Evolutionary conservation across 1,284 basidiomycete species (phyloP), one percentile per base, ranked within the genome.

Genomic region (Sanghuangporus weigelae): DNA sequence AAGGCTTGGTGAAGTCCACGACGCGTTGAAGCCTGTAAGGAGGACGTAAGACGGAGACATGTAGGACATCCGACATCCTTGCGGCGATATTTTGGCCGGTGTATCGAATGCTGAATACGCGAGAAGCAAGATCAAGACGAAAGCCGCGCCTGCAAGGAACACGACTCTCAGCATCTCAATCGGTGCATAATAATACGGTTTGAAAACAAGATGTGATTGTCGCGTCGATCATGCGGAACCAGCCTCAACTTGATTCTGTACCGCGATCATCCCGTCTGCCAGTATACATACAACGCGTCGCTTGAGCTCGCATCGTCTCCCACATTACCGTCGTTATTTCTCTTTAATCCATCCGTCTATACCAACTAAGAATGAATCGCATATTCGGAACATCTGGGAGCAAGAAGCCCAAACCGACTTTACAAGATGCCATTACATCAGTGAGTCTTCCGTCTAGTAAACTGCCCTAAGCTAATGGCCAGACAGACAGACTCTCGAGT

Each of bases 41-140:
- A 89, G 81, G 46, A 92, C 76, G 74, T 98, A 99, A 5, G 90
- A 90, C 0, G 96, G 96, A 4, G 85, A 92, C 97, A 99, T 99
- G 81, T 88, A 95, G 65, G 94, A 95, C 96, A 99, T 99, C 60
- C 93, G 87, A 76, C 96, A 99, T 82, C 90, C 90, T 80, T 93
- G 90, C 3, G 90, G 89, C 2, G 89, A 90, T 56, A 89, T 64
- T 48, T 46, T 57, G 6, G 63, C 35, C 1, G 68, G 65, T 14
- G 62, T 59, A 26, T 67, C 48, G 16, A 63, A 62, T 42, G 64
- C 65, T 11, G 68, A 63, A 48, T 59, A 60, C 7, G 48, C 54
- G n/a, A 66, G 65, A 7, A 66, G 62, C 1, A 60, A 36, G 3
- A 58, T 35, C 8, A 60, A 8, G 35, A 53, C 1, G 42, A 66